Evolutionary conservation across 164 flowering plant genomes (phyloP), one percentile per base, ranked within the genome.

Genomic region (Aristolochia contorta): DNA sequence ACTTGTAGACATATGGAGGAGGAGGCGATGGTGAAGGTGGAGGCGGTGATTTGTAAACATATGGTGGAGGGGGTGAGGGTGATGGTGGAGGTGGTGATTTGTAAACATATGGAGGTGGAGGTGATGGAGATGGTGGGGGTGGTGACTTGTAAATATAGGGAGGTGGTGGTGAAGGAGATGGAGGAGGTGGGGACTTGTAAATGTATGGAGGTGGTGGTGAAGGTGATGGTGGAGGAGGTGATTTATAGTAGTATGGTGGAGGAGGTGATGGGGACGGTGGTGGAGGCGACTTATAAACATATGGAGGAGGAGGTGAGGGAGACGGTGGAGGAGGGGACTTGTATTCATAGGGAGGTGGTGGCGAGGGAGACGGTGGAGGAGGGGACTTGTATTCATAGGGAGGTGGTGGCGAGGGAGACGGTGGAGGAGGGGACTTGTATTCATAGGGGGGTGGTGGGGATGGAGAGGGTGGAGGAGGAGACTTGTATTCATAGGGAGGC

Each of bases 271-370:
- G 50, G 0, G 57, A 62, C 8, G 65, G 65, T 23, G 65, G 65
- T 3, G 65, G 64, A 3, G 64, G 65, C 6, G 65, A 53, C 33
- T 61, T 52, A 15, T 52, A 53, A 6, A 23, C 15, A 20, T 63
- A 54, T 8, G 60, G 66, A 23, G 59, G 66, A 21, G 66, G 66
- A 4, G 54, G 66, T 6, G 60, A 56, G 6, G 59, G 60, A 16
- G 47, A 46, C 1, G 66, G 66, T 12, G 66, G 60, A 24, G 66
- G 66, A 24, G 66, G 66, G 0, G 66, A 63, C 45, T 55, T 55
- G 21, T 63, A 63, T 12, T 55, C n/a, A 12, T 56, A 63, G 9
- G 59, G 45, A 45, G 66, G 66, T 4, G 60, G 66, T 1, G 66
- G 59, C 18, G 60, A 56, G 19, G 59, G 59, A 7, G 59, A 55